phyloP scores from a whole-genome alignment of 345 rosid genomes.

The Citrus mangshanensis region DNA sequence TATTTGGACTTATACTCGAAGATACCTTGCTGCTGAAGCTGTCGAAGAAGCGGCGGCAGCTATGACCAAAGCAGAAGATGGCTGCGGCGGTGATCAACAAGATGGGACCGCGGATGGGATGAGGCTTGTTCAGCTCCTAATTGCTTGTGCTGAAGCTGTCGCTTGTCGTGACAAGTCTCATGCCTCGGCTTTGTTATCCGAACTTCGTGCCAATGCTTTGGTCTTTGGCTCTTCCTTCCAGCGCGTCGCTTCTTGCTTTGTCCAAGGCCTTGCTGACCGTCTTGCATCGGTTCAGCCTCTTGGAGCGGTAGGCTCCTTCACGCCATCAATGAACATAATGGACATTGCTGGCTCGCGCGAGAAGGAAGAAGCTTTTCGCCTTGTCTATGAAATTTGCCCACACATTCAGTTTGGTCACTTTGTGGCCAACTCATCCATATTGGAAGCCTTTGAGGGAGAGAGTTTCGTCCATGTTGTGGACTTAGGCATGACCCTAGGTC shows the following conservation, averaged over 20 bases:
- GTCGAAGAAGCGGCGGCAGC: slow-evolving; percentile 45
- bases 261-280: slow-evolving; percentile 56
- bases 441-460: slow-evolving; percentile 90
- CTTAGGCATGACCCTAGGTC: slow-evolving; percentile 63
- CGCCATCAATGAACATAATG: slow-evolving; percentile 36
- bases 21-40: slow-evolving; percentile 45
- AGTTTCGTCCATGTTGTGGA: slow-evolving; percentile 63
- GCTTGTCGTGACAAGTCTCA: slow-evolving; percentile 63
- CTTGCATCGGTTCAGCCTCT: slow-evolving; percentile 45
- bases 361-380: slow-evolving; percentile 53
- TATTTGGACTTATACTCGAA: slow-evolving; percentile 32
- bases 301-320: slow-evolving; percentile 28
- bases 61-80: slow-evolving; percentile 9
- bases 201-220: slow-evolving; percentile 44
- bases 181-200: slow-evolving; percentile 47
- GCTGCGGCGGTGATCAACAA: slow-evolving; percentile 16
- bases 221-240: slow-evolving; percentile 65
- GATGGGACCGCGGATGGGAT: slow-evolving; percentile 41
- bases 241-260: slow-evolving; percentile 68
- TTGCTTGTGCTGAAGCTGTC: slow-evolving; percentile 66
- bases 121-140: slow-evolving; percentile 52
- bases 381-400: slow-evolving; percentile 62
- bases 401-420: slow-evolving; percentile 59
- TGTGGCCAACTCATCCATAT: slow-evolving; percentile 47
- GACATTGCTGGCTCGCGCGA: slow-evolving; percentile 31